A percentile compares a stretch with the other conserved stretches of the same genome.
These are phyloP conservation scores for Globisporangium uncinulatum DNA, from an alignment of 352 stramenopile genomes.

Conservation along the genomic window DNA sequence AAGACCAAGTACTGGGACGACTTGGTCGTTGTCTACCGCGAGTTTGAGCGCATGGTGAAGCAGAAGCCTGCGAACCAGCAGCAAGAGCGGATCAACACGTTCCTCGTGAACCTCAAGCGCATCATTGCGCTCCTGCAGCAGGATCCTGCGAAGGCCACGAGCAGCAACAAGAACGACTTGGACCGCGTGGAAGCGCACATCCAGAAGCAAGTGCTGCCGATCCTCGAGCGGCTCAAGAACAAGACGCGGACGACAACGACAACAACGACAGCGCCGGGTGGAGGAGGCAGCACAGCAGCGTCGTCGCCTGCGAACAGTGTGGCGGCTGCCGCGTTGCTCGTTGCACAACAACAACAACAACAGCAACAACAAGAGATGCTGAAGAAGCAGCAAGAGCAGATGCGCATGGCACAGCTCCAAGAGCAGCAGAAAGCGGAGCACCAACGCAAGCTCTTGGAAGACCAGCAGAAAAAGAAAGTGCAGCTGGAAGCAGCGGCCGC, in stretches of 20 bases:
- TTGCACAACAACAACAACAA: conserved; percentile 10
- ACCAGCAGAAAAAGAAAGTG: conserved; percentile 60
- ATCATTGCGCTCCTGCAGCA: conserved; percentile 79
- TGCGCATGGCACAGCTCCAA: conserved; percentile 44
- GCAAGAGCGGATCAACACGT: conserved; percentile 77
- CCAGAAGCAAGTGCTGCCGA: conserved; percentile 78
- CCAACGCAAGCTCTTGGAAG: conserved; percentile 53
- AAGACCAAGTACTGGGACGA: conserved; percentile 83
- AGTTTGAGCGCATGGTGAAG: conserved; percentile 83
- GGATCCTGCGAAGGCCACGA: conserved; percentile 70
- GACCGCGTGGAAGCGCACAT: conserved; percentile 81
- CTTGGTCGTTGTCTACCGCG: conserved; percentile 75
- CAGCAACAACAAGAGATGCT: conserved; percentile 42
- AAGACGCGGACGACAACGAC: conserved; percentile 38
- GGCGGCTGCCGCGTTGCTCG: conserved; percentile 3
- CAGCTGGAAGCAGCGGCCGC: conserved; percentile 53
- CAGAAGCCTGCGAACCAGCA: conserved; percentile 75
- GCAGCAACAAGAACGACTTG: conserved; percentile 71
- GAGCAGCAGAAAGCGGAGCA: conserved; percentile 64
- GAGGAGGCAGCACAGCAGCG: too few relatives aligned
- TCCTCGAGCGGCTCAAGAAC: conserved; percentile 68
- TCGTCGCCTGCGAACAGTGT: too few relatives aligned
- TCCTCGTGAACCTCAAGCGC: conserved; percentile 73
- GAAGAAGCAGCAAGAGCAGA: conserved; percentile 65
- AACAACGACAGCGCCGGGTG: too few relatives aligned